These are phyloP conservation scores for Platanthera guangdongensis DNA, from an alignment of 106 monocot species.

Conservation along the genomic window DNA sequence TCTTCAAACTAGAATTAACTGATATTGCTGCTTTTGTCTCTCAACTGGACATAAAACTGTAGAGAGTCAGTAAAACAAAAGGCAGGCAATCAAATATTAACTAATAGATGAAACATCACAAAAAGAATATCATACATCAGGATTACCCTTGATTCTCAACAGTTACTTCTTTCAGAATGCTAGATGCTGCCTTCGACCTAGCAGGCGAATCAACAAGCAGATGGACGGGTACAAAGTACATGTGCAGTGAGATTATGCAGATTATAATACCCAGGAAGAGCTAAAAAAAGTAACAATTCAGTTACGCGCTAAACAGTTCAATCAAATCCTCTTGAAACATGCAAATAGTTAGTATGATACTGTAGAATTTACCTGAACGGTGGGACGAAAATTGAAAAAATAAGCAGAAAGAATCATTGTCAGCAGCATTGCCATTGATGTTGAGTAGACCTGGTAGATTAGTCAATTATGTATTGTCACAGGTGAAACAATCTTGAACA, in stretches of 20 bases:
- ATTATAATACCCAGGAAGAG: slow-evolving; percentile 88
- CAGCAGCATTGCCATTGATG: slow-evolving; percentile 83
- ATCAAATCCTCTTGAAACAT: background rate
- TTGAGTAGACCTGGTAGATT: slow-evolving; percentile 63
- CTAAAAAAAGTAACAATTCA: slow-evolving; percentile 28
- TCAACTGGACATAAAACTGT: no score
- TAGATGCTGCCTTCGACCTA: slow-evolving; percentile 24
- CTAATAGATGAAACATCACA: no score
- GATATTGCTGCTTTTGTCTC: no score
- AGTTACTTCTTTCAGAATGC: slow-evolving; percentile 30
- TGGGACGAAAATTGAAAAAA: slow-evolving; percentile 66
- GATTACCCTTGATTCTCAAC: slow-evolving; percentile 23
- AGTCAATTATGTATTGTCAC: background rate
- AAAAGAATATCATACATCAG: slow-evolving; percentile 17
- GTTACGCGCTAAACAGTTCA: background rate
- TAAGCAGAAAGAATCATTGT: slow-evolving; percentile 73
- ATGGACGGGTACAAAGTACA: slow-evolving; percentile 86
- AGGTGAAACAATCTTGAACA: background rate
- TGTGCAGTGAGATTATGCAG: slow-evolving; percentile 94
- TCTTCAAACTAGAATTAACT: no score
- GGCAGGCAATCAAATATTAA: no score
- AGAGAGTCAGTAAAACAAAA: no score
- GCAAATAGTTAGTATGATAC: background rate
- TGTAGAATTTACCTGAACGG: slow-evolving; percentile 51
- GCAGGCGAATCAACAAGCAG: slow-evolving; percentile 69